Evolutionary conservation across 2,329 filamentous ascomycete species (phyloP).

Genomic region (Ambrosiella beaveri): DNA sequence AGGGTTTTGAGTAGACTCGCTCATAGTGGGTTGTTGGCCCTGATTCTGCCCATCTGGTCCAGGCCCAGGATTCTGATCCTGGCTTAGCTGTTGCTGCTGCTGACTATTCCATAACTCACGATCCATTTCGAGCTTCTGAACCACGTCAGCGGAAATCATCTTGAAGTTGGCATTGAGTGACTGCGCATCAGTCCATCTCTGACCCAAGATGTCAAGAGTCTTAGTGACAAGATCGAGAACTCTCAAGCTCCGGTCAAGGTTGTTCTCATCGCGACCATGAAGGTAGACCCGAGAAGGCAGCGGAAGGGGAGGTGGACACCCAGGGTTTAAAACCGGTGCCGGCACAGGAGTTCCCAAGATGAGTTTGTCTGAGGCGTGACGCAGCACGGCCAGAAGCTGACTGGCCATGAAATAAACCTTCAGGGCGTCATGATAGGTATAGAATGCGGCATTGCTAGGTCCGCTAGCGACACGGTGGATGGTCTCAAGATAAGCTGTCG

Average conservation of each 20-base stretch:
- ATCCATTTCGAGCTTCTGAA: conserved; percentile 26
- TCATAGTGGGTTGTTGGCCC: neutral
- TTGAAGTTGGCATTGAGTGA: conserved; percentile 38
- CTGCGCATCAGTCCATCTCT: conserved; percentile 40
- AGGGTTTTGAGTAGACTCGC: neutral
- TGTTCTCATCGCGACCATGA: conserved; percentile 26
- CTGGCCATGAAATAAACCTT: conserved; percentile 61
- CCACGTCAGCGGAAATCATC: conserved; percentile 27
- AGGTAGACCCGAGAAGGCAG: conserved; percentile 28
- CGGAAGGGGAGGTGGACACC: conserved; percentile 33
- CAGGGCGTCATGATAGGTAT: conserved; percentile 77
- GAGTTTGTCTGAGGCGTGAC: conserved; percentile 38
- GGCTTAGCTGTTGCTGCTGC: conserved; percentile 4
- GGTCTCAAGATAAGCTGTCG: conserved; percentile 61
- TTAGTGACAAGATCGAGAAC: conserved; percentile 37
- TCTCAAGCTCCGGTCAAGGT: conserved; percentile 36
- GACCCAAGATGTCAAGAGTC: conserved; percentile 38
- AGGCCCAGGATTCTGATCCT: neutral
- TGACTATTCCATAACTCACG: conserved; percentile 19
- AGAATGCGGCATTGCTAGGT: conserved; percentile 43
- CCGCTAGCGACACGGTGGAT: conserved; percentile 51
- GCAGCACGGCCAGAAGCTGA: conserved; percentile 44
- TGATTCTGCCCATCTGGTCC: conserved; percentile 5
- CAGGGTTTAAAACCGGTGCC: conserved; percentile 26
- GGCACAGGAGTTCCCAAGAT: conserved; percentile 30